Conservation (phyloP, 768 basidiomycete species). For the Boletus subparvulus region DNA sequence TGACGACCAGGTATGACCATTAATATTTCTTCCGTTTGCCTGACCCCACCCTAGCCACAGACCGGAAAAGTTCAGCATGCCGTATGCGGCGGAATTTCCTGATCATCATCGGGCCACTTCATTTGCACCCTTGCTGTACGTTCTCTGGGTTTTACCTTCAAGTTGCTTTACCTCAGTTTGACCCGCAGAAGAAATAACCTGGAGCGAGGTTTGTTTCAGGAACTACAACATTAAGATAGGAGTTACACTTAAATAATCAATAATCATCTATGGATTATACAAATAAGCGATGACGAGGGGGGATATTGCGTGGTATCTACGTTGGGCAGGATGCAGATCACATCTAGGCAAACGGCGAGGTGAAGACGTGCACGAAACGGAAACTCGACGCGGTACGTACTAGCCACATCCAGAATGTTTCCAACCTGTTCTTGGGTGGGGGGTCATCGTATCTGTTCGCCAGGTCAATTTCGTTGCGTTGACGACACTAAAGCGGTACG, state of each 20-base stretch:
- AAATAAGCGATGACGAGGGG: not conserved
- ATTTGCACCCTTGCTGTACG: too few relatives aligned
- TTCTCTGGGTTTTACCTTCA: too few relatives aligned
- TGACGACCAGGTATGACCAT: too few relatives aligned
- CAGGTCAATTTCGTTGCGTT: not conserved
- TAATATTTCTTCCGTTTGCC: too few relatives aligned
- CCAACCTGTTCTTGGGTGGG: constrained; percentile 19
- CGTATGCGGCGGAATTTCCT: too few relatives aligned
- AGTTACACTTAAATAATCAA: not conserved
- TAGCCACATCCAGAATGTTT: constrained; percentile 29
- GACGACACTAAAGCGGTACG: too few relatives aligned
- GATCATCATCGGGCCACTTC: too few relatives aligned
- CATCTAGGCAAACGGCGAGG: constrained; percentile 1
- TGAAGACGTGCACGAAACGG: not conserved
- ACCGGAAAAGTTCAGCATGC: too few relatives aligned
- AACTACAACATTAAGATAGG: not conserved
- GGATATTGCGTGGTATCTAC: not conserved
- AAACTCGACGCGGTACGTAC: constrained; percentile 4
- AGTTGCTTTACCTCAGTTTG: too few relatives aligned
- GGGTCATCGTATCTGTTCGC: constrained; percentile 20
- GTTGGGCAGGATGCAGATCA: not conserved
- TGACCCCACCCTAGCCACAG: too few relatives aligned
- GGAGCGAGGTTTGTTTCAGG: too few relatives aligned
- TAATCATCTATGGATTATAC: not conserved
- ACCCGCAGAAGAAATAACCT: too few relatives aligned